Percentiles rank a stretch among this genome's conserved stretches.
Conservation (phyloP, 345 rosid species). For the Bruguiera gymnorhiza region DNA sequence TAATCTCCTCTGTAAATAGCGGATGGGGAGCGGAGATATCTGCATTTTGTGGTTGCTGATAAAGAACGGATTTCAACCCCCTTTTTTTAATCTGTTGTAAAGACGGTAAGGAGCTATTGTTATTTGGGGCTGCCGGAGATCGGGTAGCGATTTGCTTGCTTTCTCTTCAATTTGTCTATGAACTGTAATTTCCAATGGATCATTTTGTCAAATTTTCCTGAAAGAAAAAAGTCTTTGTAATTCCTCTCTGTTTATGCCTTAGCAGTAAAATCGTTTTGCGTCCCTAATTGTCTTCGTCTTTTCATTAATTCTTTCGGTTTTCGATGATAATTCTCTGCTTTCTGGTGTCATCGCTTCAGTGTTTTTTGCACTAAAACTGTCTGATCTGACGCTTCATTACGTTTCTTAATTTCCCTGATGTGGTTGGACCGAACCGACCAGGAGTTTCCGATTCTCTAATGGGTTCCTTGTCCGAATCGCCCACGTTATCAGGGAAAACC, state of each 20-base stretch:
- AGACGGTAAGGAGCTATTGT: slow-evolving; percentile 18
- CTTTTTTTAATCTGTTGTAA: slow-evolving; percentile 14
- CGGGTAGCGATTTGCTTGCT: slow-evolving; percentile 27
- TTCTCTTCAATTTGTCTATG: not conserved
- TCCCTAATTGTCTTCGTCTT: not conserved
- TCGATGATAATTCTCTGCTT: too few relatives aligned
- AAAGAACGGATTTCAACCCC: not conserved
- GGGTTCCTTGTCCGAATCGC: too few relatives aligned
- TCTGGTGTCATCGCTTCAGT: too few relatives aligned
- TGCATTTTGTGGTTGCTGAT: not conserved
- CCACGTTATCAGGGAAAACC: too few relatives aligned
- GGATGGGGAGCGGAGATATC: slow-evolving; percentile 22
- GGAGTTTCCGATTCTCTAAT: too few relatives aligned
- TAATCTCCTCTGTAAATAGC: slow-evolving; percentile 26
- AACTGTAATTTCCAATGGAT: slow-evolving; percentile 16
- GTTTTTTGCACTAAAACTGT: too few relatives aligned
- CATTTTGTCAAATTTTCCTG: slow-evolving; percentile 3
- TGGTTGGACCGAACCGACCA: too few relatives aligned
- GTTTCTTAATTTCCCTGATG: too few relatives aligned
- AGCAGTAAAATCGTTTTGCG: slow-evolving; percentile 19
- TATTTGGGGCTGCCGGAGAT: slow-evolving; percentile 27
- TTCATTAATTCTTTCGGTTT: too few relatives aligned
- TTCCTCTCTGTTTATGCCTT: not conserved
- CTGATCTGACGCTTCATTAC: too few relatives aligned
- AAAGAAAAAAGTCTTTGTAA: not conserved